Percentiles rank a stretch among this genome's conserved stretches.
These are phyloP conservation scores for Didymellaceae sp. DNA, from an alignment of 2,329 filamentous ascomycete species.

Conservation along the genomic window DNA sequence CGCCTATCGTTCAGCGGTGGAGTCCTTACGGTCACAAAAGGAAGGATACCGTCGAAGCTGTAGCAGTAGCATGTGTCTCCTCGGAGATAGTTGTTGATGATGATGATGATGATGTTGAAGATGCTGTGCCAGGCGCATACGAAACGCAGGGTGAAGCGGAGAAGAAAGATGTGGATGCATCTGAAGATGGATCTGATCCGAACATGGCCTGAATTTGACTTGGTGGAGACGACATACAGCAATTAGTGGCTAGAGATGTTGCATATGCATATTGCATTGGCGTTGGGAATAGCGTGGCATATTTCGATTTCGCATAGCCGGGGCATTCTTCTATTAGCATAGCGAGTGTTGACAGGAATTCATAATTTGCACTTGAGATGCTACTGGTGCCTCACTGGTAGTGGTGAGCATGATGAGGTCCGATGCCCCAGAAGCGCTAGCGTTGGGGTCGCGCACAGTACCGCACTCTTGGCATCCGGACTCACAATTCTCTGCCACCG, in stretches of 20 bases:
- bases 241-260: neutral
- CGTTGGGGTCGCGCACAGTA: slow-evolving; percentile 15
- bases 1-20: slow-evolving; percentile 38
- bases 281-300: slow-evolving; percentile 28
- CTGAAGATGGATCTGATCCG: slow-evolving; percentile 24
- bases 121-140: slow-evolving; percentile 12
- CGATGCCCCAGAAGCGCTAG: slow-evolving; percentile 19
- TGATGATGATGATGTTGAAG: slow-evolving; percentile 22
- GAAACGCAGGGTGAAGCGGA: slow-evolving; percentile 3
- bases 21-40: slow-evolving; percentile 43
- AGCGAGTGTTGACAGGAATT: neutral
- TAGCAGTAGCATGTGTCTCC: slow-evolving; percentile 29
- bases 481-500: slow-evolving; percentile 22
- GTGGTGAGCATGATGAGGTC: too few species aligned
- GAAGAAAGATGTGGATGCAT: slow-evolving; percentile 3
- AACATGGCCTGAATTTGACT: slow-evolving; percentile 15
- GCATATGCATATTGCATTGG: slow-evolving; percentile 24
- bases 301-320: slow-evolving; percentile 11
- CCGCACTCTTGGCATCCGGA: slow-evolving; percentile 15
- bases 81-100: slow-evolving; percentile 28
- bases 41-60: slow-evolving; percentile 30
- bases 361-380: too few species aligned
- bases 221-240: neutral
- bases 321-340: neutral
- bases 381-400: too few species aligned